phyloP scores from a whole-genome alignment of 208 protist genomes.

The Kentomonas sorsogonicus region DNA sequence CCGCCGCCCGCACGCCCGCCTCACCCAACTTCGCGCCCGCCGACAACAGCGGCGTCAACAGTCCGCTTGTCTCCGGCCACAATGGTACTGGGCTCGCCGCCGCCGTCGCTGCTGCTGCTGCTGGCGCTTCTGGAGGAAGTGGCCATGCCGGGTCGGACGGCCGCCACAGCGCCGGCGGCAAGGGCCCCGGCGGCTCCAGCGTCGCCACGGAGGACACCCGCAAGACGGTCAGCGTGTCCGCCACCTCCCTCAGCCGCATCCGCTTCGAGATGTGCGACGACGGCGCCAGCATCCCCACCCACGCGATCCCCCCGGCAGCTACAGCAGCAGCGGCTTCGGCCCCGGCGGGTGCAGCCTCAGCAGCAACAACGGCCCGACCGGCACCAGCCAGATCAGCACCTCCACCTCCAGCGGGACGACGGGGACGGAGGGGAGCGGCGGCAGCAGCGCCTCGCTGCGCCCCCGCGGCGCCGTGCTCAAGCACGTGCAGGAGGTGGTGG shows the following conservation, averaged over 20 bases:
- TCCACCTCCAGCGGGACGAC: constrained; percentile 3
- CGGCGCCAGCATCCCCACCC: constrained; percentile 27
- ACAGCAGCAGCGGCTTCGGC: too few relatives aligned
- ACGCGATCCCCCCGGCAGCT: too few relatives aligned
- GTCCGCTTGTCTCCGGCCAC: background rate
- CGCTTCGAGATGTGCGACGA: constrained; percentile 64
- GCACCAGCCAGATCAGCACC: background rate
- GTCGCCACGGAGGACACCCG: constrained; percentile 2
- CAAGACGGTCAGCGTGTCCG: constrained; percentile 28
- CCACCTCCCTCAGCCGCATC: constrained; percentile 48
- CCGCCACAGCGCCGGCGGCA: background rate
- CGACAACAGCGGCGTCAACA: background rate
- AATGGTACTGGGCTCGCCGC: background rate
- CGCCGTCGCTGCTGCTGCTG: background rate
- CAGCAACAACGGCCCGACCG: background rate
- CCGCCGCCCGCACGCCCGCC: background rate
- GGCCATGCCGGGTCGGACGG: too few relatives aligned
- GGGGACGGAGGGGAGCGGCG: background rate
- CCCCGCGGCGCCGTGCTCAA: constrained; percentile 23
- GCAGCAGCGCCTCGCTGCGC: background rate
- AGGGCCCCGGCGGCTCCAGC: background rate
- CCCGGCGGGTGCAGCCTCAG: background rate
- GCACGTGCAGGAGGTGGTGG: constrained; percentile 37
- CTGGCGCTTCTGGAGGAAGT: too few relatives aligned
- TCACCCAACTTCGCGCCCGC: background rate